phyloP scores from a whole-genome alignment of 352 stramenopile species.

The Pythium brassicae region DNA sequence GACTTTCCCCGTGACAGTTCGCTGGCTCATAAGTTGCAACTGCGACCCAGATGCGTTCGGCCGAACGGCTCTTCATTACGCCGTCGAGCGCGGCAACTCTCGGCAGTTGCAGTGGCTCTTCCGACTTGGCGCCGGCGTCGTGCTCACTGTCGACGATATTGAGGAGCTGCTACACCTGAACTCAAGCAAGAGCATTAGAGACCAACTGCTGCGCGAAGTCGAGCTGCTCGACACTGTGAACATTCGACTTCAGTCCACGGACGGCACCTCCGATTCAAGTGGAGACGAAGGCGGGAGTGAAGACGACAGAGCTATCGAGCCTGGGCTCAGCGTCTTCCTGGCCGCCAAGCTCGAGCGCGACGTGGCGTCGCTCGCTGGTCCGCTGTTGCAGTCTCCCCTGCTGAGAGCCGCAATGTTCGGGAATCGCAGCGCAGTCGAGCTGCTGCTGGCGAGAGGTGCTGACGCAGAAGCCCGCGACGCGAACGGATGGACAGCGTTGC shows the following conservation, averaged over 20 bases:
- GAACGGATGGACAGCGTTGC: constrained; percentile 57
- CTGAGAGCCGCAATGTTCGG: constrained; percentile 50
- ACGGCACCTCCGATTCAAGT: neutral
- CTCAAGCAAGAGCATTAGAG: constrained; percentile 18
- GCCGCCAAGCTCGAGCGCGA: constrained; percentile 28
- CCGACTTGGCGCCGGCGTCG: constrained; percentile 20
- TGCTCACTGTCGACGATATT: constrained; percentile 21
- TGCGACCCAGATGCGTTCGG: constrained; percentile 30
- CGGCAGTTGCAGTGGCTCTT: constrained; percentile 34
- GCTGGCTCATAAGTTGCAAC: neutral
- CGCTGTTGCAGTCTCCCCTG: constrained; percentile 30
- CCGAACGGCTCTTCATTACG: constrained; percentile 47
- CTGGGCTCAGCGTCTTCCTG: constrained; percentile 36
- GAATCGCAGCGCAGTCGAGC: constrained; percentile 26
- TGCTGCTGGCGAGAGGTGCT: constrained; percentile 36
- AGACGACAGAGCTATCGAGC: constrained; percentile 5
- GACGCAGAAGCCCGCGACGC: constrained; percentile 35
- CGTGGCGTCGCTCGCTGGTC: constrained; percentile 14
- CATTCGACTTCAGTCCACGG: constrained; percentile 1
- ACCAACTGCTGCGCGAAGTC: constrained; percentile 29
- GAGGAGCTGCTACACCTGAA: constrained; percentile 29
- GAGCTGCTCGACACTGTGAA: constrained; percentile 34
- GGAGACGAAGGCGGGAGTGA: neutral
- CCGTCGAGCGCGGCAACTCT: constrained; percentile 32
- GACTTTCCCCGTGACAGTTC: neutral